A percentile compares a stretch with the other conserved stretches of the same genome.
These are phyloP conservation scores for Pseudocercospora fuligena DNA, from an alignment of 2,329 filamentous ascomycete species.

Conservation along the genomic window DNA sequence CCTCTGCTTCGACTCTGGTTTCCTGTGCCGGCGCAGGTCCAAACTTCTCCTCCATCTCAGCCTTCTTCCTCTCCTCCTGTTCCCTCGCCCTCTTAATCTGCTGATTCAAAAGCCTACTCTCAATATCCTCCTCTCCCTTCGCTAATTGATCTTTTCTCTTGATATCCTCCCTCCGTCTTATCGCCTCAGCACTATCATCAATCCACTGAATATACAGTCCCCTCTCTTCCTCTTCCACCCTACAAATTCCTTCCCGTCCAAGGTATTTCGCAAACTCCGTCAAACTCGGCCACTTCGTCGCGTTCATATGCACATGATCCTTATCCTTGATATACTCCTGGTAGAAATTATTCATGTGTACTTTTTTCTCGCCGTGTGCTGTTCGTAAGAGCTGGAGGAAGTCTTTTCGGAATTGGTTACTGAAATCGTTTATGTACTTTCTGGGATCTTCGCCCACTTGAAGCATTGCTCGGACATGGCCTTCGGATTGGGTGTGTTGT, in stretches of 20 bases:
- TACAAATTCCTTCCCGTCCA: constrained; percentile 82
- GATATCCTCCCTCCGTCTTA: constrained; percentile 79
- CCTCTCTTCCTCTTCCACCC: constrained; percentile 88
- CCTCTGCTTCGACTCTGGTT: not conserved
- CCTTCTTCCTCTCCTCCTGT: constrained; percentile 61
- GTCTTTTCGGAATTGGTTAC: constrained; percentile 77
- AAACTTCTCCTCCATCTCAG: constrained; percentile 50
- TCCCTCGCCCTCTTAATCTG: constrained; percentile 79
- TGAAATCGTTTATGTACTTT: constrained; percentile 82
- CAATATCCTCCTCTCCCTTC: constrained; percentile 86
- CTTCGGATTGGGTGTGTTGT: constrained; percentile 77
- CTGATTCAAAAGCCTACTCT: constrained; percentile 79
- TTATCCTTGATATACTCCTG: constrained; percentile 90
- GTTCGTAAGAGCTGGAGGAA: constrained; percentile 79
- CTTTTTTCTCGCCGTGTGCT: constrained; percentile 85
- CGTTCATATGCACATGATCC: constrained; percentile 91
- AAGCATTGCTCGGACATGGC: constrained; percentile 87
- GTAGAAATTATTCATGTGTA: constrained; percentile 92
- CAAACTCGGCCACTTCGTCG: constrained; percentile 84
- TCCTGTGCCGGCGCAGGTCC: not conserved
- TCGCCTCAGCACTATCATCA: constrained; percentile 85
- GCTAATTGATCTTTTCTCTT: constrained; percentile 84
- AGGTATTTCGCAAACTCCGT: constrained; percentile 90
- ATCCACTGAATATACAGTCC: constrained; percentile 88
- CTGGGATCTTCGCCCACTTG: constrained; percentile 85